These are phyloP conservation scores for Dispira simplex DNA, from an alignment of 192 early-diverging fungal species.

Conservation along the genomic window DNA sequence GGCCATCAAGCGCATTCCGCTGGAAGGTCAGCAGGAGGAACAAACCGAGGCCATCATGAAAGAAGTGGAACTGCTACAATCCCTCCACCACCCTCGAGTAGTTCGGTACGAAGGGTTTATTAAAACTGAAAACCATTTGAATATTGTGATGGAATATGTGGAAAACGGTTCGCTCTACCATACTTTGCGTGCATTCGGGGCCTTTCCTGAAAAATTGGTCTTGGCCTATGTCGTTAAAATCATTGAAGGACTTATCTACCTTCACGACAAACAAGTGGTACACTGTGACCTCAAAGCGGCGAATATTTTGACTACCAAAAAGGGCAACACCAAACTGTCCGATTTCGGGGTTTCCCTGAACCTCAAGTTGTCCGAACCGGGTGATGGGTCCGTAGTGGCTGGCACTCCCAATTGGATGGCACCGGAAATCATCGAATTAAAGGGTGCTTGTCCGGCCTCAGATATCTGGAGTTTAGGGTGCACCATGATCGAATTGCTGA, in stretches of 20 bases:
- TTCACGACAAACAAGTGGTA: slow-evolving; percentile 79
- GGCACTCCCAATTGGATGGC: slow-evolving; percentile 87
- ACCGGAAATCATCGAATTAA: slow-evolving; percentile 81
- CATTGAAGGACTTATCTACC: slow-evolving; percentile 73
- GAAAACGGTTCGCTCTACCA: slow-evolving; percentile 87
- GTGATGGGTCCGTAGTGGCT: slow-evolving; percentile 55
- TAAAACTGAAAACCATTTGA: slow-evolving; percentile 47
- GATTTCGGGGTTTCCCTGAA: slow-evolving; percentile 95
- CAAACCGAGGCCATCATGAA: slow-evolving; percentile 68
- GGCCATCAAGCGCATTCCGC: slow-evolving; percentile 72
- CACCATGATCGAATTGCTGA: slow-evolving; percentile 83
- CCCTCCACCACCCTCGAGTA: slow-evolving; percentile 67
- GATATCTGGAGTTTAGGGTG: slow-evolving; percentile 97
- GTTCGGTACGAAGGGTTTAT: slow-evolving; percentile 77
- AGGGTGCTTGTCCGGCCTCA: slow-evolving; percentile 72
- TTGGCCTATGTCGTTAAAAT: slow-evolving; percentile 78
- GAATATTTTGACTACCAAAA: slow-evolving; percentile 94
- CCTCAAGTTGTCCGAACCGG: slow-evolving; percentile 48
- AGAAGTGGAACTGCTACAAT: slow-evolving; percentile 75
- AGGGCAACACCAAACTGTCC: slow-evolving; percentile 84
- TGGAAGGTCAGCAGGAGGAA: slow-evolving; percentile 44
- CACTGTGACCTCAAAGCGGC: slow-evolving; percentile 95
- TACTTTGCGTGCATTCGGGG: slow-evolving; percentile 76
- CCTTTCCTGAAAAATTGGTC: slow-evolving; percentile 80
- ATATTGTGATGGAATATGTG: slow-evolving; percentile 77